A percentile compares a stretch with the other conserved stretches of the same genome.
These are phyloP conservation scores for Cucumis hystrix DNA, from an alignment of 306 rosid species.

Conservation along the genomic window DNA sequence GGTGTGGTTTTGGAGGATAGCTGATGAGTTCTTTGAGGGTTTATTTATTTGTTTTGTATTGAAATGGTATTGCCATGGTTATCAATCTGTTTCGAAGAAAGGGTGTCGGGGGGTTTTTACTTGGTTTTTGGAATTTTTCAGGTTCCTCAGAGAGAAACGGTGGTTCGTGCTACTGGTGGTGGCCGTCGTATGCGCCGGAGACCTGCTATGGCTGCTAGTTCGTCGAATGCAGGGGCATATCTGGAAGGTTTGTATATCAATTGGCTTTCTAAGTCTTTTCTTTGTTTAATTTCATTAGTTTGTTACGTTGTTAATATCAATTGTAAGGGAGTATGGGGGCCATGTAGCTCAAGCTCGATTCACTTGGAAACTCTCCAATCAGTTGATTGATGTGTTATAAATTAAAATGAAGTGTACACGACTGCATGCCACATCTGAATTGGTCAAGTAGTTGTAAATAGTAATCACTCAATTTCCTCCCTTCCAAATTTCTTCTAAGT, in stretches of 20 bases:
- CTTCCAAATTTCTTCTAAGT: not conserved
- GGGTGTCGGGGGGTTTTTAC: not conserved
- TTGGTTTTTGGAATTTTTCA: constrained; percentile 7
- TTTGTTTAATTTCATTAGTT: not conserved
- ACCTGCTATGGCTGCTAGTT: constrained; percentile 71
- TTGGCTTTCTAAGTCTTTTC: not conserved
- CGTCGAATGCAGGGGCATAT: constrained; percentile 43
- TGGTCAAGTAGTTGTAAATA: not conserved
- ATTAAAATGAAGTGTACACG: not conserved
- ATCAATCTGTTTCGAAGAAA: not conserved
- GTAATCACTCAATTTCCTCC: not conserved
- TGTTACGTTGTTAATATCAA: not conserved
- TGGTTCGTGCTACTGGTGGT: constrained; percentile 57
- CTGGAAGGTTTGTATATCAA: constrained; percentile 37
- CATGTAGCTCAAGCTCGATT: not conserved
- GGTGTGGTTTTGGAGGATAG: constrained; percentile 26
- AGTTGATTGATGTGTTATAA: not conserved
- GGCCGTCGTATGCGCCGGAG: constrained; percentile 86
- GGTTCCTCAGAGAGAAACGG: constrained; percentile 68
- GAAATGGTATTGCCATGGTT: not conserved
- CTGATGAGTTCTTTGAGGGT: not conserved
- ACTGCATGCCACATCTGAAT: not conserved
- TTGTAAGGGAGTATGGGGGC: not conserved
- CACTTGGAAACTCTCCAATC: not conserved
- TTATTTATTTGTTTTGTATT: not conserved